A percentile compares a stretch with the other conserved stretches of the same genome.
These are phyloP conservation scores for Pisolithus microcarpus DNA, from an alignment of 768 basidiomycete genomes.

Conservation along the genomic window DNA sequence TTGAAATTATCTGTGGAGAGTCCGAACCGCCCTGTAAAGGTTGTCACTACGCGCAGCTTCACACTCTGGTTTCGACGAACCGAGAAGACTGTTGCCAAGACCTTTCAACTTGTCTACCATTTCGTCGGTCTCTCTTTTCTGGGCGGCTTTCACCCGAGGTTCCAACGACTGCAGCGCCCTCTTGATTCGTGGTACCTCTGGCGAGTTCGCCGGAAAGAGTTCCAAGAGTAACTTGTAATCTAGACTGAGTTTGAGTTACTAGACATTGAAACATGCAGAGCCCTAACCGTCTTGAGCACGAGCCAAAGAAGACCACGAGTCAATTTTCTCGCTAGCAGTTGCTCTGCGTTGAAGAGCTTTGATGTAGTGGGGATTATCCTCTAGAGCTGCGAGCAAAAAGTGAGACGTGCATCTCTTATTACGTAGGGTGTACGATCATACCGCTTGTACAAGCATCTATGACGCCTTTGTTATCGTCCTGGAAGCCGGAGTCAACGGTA, in stretches of 20 bases:
- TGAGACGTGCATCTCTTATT: not conserved
- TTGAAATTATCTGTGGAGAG: constrained; percentile 96
- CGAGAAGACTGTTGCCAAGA: constrained; percentile 83
- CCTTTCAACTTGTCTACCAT: constrained; percentile 92
- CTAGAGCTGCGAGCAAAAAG: constrained; percentile 51
- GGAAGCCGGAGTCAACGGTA: constrained; percentile 3
- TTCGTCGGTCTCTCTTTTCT: constrained; percentile 82
- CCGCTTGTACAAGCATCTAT: constrained; percentile 80
- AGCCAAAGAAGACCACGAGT: constrained; percentile 76
- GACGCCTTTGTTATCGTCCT: constrained; percentile 76
- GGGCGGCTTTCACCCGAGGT: constrained; percentile 64
- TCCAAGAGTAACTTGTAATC: constrained; percentile 73
- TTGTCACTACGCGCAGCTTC: not conserved
- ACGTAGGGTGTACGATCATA: constrained; percentile 5
- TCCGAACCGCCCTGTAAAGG: constrained; percentile 73
- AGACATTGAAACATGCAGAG: not conserved
- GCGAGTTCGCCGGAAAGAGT: constrained; percentile 50
- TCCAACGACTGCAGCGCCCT: constrained; percentile 50
- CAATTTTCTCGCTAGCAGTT: constrained; percentile 69
- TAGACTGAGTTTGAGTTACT: constrained; percentile 24
- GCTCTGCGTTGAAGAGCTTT: constrained; percentile 92
- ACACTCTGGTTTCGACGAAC: constrained; percentile 32
- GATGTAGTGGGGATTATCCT: constrained; percentile 76
- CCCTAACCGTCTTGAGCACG: constrained; percentile 80
- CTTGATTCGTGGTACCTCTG: constrained; percentile 42